Percentiles rank a stretch among this genome's conserved stretches.
Evolutionary conservation across 2,329 filamentous ascomycete species (phyloP).

Genomic region (Incumbomyces delicatus): DNA sequence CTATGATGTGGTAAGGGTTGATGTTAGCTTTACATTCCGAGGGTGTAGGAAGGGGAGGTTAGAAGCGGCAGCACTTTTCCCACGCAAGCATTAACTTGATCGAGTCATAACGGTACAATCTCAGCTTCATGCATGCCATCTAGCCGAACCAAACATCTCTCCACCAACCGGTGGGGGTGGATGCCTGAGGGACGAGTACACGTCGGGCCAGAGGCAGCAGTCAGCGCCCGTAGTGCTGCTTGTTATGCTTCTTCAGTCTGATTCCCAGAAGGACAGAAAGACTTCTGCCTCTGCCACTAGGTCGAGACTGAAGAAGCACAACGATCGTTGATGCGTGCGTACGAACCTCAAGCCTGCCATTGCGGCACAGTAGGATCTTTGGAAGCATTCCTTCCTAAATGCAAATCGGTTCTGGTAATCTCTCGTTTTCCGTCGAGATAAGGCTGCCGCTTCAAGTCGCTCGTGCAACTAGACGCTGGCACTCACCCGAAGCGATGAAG

Average conservation of each 20-base stretch:
- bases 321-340: constrained; percentile 19
- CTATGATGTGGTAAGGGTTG: constrained; percentile 41
- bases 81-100: constrained; percentile 99
- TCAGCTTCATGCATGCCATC: constrained; percentile 58
- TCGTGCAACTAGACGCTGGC: constrained; percentile 21
- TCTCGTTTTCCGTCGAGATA: not conserved
- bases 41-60: constrained; percentile 31
- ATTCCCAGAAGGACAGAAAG: not conserved
- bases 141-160: constrained; percentile 21
- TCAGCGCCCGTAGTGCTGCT: constrained; percentile 79
- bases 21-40: constrained; percentile 16
- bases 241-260: constrained; percentile 27
- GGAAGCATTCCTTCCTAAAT: not conserved
- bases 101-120: constrained; percentile 92
- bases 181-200: constrained; percentile 25
- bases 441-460: constrained; percentile 51
- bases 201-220: constrained; percentile 26
- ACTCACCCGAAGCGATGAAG: constrained; percentile 90
- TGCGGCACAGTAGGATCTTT: not conserved
- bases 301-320: constrained; percentile 1
- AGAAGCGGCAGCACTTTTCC: constrained; percentile 89
- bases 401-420: not conserved
- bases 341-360: constrained; percentile 20
- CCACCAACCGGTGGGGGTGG: constrained; percentile 38
- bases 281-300: not conserved